Evolutionary conservation across 2,329 filamentous ascomycete species (phyloP).

Genomic region (Seiridium cupressi): DNA sequence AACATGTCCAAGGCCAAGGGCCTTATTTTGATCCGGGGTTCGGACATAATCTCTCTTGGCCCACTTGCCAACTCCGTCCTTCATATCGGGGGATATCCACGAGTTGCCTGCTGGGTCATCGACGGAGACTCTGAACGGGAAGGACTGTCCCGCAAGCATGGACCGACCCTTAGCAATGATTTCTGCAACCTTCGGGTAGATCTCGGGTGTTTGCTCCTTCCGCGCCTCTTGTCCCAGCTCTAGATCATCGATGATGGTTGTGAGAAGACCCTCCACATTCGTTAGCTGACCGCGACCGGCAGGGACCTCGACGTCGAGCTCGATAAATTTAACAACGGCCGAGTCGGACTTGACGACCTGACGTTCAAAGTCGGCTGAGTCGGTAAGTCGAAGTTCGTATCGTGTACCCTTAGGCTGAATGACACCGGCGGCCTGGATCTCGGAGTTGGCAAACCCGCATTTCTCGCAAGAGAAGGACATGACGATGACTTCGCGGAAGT

Average conservation of each 20-base stretch:
- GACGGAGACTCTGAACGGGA: constrained; percentile 84
- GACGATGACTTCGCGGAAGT: constrained; percentile 95
- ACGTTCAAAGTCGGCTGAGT: constrained; percentile 71
- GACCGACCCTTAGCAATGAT: constrained; percentile 72
- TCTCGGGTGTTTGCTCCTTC: constrained; percentile 73
- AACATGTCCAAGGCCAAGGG: constrained; percentile 72
- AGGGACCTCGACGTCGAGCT: constrained; percentile 91
- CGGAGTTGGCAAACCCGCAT: constrained; percentile 87
- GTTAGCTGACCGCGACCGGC: constrained; percentile 87
- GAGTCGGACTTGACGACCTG: constrained; percentile 92
- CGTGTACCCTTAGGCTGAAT: constrained; percentile 87
- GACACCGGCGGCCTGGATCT: constrained; percentile 87
- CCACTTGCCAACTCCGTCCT: constrained; percentile 82
- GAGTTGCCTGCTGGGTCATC: constrained; percentile 96
- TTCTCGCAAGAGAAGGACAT: constrained; percentile 95
- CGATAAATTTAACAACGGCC: constrained; percentile 81
- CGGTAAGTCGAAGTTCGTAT: constrained; percentile 78
- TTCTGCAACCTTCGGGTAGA: constrained; percentile 73
- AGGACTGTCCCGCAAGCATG: constrained; percentile 74
- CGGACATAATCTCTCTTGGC: constrained; percentile 80
- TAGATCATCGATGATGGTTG: constrained; percentile 76
- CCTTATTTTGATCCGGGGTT: constrained; percentile 81
- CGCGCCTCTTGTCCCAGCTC: constrained; percentile 79
- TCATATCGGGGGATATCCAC: constrained; percentile 87
- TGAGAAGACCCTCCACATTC: constrained; percentile 87